These are phyloP conservation scores for Phlebiopsis gigantea DNA, from an alignment of 768 basidiomycete species.

Conservation along the genomic window DNA sequence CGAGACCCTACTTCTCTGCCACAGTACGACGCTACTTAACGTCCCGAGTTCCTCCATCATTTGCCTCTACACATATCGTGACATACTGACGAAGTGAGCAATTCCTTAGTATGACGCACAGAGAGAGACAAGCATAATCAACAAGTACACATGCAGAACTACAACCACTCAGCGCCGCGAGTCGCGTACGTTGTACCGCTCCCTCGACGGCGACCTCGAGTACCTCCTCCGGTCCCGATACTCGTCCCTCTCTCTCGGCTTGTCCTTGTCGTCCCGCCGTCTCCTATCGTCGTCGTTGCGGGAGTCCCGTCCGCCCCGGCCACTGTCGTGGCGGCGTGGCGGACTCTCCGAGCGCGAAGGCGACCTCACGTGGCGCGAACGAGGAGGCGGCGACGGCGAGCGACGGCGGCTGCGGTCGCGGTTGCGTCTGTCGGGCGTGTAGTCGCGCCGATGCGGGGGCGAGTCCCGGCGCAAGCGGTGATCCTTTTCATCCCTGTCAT, in stretches of 20 bases:
- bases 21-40: no score
- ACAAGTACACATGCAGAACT: not conserved
- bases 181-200: constrained; percentile 10
- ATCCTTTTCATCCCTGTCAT: constrained; percentile 10
- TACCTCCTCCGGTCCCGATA: constrained; percentile 6
- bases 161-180: constrained; percentile 6
- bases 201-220: constrained; percentile 2
- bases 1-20: no score
- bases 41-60: no score
- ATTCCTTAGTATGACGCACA: no score
- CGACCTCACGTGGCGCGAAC: constrained; percentile 11
- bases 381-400: constrained; percentile 18
- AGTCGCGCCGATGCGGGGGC: constrained; percentile 20
- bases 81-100: no score
- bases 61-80: no score
- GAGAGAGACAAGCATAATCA: not conserved
- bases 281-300: constrained; percentile 8
- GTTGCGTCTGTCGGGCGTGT: constrained; percentile 10
- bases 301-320: constrained; percentile 2
- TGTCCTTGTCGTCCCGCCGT: constrained; percentile 8
- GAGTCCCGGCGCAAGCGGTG: constrained; percentile 23
- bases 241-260: constrained; percentile 7
- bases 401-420: constrained; percentile 15
- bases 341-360: constrained; percentile 12
- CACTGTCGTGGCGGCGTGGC: constrained; percentile 8